Base-by-base conservation (phyloP, 2,329 filamentous ascomycete species). In the Trichophyton verrucosum region DNA sequence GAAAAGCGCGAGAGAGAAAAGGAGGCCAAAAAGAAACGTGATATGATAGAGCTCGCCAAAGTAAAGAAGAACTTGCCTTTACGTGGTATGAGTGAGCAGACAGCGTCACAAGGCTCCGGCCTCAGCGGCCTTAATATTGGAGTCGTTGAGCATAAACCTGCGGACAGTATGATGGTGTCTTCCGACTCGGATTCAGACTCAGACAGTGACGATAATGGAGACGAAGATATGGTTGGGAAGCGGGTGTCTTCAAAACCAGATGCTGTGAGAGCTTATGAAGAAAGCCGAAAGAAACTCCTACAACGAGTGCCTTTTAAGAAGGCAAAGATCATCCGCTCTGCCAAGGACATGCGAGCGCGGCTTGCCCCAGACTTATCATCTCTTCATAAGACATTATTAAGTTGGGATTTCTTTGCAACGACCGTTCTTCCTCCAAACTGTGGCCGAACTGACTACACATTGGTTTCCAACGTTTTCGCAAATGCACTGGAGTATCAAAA, bases 331-430 rank as follows among this genome's bases (percentile, higher is more conserved):
- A 80, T 86, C 64, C 84, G 92, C 57, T 92, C 91, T 15, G 84
- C 87, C 53, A 95, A 95, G 73, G 94, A 99, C 74, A 92, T 96
- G 84, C 87, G 92, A 67, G 92, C 94, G 65, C 87, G 94, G 64
- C 80, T 99, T 62, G 88, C 91, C 36, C 94, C 95, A 6, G 89
- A 95, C 65, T 87, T 99, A 75, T 87, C 90, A 42, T 80, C 84
- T 15, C 76, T 99, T 33, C 94, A 97, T 71, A 86, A 88, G 67
- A 86, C 86, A 17, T 90, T 99, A 58, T 82, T 99, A 2, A 83
- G 87, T 61, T 99, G 94, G 94, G 89, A 99, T 66, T 95, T 95
- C 66, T 99, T 96, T 73, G 88, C 96, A 68, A 78, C 85, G 53
- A 90, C 91, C 30, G 89, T 91, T 68, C 88, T 91, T 62, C 94